Base-by-base conservation (phyloP, 352 stramenopile species). In the Detonula confervacea region DNA sequence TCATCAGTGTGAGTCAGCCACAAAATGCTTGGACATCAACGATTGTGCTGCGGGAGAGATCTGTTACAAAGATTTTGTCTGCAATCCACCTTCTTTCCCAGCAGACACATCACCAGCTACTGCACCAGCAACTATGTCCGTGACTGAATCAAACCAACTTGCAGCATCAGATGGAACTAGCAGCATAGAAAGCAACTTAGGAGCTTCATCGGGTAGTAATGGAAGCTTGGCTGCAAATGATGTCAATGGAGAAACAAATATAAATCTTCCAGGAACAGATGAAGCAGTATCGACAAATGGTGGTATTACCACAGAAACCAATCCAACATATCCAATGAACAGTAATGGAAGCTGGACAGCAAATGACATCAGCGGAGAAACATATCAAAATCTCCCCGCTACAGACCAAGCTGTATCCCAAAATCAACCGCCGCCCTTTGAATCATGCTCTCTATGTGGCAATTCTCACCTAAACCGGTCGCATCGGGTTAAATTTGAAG, bases 21-120 rank as follows among this genome's bases (percentile, higher is more conserved):
- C 59, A 20, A 65, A 46, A 20, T 81, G 73, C 57, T 57, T 57
- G 55, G 49, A 47, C 25, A 65, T 64, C n/a, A 49, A 71, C 55
- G 73, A 81, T 25, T 80, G 72, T 12, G 29, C 25, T 7, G 47
- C 57, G 18, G 73, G 61, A 29, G 47, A 76, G 24, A 67, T 81
- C n/a, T 81, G 73, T 57, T 81, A 77, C 39, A 66, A 30, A 77
- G 61, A 84, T 52, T 84, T 84, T 63, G 76, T 71, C 18, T 84
- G 76, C 24, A 29, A 84, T 62, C 68, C 65, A n/a, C 56, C 65
- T 9, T 37, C 30, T 8, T 37, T 37, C 30, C 30, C 30, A 37
- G 8, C 30, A 9, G 30, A 37, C 30, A 37, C 30, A 9, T 9
- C 8, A 37, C 3, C 30, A 37, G 30, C 30, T 9, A 8, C 30